Conservation (phyloP, 2,329 filamentous ascomycete species). For the Aspergillus arachidicola region DNA sequence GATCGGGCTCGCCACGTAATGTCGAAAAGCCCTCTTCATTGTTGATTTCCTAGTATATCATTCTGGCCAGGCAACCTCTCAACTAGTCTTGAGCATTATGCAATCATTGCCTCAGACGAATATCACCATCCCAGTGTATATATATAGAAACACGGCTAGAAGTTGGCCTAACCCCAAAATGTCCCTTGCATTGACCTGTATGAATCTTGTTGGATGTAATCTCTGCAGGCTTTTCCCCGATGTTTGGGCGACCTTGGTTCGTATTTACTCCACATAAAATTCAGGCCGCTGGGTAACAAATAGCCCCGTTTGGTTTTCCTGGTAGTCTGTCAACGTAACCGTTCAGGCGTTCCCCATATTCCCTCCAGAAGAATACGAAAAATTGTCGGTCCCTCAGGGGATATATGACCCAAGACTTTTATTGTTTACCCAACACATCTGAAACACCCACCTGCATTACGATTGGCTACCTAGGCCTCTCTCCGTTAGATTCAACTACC, state of each 20-base stretch:
- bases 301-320: not conserved
- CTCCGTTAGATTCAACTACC: not conserved
- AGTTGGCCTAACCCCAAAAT: not conserved
- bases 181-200: not conserved
- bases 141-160: slow-evolving; percentile 7
- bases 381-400: not conserved
- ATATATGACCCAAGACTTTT: not conserved
- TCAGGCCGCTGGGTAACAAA: not conserved
- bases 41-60: not conserved
- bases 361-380: not conserved
- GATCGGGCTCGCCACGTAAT: slow-evolving; percentile 14
- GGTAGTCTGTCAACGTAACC: no score
- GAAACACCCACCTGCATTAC: not conserved
- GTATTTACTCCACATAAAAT: not conserved
- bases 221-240: slow-evolving; percentile 5
- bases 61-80: not conserved
- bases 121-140: not conserved
- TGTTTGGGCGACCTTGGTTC: not conserved
- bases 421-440: not conserved
- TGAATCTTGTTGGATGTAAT: not conserved
- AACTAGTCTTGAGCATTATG: not conserved
- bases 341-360: not conserved
- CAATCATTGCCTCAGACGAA: not conserved
- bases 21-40: not conserved
- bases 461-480: not conserved